Evolutionary conservation across 2,329 filamentous ascomycete species (phyloP), one percentile per base, ranked within the genome.

Genomic region (Colletotrichum cuscutae): DNA sequence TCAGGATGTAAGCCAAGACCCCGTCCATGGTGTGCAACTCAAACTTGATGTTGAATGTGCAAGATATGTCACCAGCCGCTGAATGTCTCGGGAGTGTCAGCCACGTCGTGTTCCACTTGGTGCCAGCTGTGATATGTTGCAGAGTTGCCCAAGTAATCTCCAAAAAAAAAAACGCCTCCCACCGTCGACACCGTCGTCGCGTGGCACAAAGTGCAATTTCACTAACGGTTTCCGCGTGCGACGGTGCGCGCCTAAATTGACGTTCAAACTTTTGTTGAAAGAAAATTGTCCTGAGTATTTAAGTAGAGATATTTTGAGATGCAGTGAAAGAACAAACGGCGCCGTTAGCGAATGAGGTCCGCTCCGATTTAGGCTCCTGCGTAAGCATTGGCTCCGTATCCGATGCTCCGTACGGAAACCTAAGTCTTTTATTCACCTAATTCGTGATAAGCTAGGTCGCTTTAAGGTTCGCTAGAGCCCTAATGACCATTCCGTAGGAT

Each of bases 21-120:
- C 52, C 58, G 26, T 67, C 59, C 66, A 73, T 65, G n/a, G 28
- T 42, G 35, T n/a, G 13, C 15, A n/a, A 49, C 19, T n/a, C 49
- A 19, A 11, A 49, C 19, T n/a, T 22, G 24, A 11, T 11, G 22
- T 26, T 53, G 46, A 42, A 42, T 42, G 13, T 42, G 28, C 32
- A 35, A 9, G 12, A 26, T 26, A 26, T 22, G 42, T 49, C 42
- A 49, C 42, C 42, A 19, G 9, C 37, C 32, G 59, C 11, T 49
- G 4, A 5, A 19, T 26, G 24, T 46, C 15, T 11, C 15, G 8
- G 8, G 54, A 32, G 37, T 42, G 37, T 42, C 13, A 42, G 37
- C 37, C 37, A 42, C 42, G 42, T 8, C 42, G 7, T 1, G 1
- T 4, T 12, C 19, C 42, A 22, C 42, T 19, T 22, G 42, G 15